Evolutionary conservation across 208 protist genomes (phyloP).

Genomic region (Novymonas esmeraldas): DNA sequence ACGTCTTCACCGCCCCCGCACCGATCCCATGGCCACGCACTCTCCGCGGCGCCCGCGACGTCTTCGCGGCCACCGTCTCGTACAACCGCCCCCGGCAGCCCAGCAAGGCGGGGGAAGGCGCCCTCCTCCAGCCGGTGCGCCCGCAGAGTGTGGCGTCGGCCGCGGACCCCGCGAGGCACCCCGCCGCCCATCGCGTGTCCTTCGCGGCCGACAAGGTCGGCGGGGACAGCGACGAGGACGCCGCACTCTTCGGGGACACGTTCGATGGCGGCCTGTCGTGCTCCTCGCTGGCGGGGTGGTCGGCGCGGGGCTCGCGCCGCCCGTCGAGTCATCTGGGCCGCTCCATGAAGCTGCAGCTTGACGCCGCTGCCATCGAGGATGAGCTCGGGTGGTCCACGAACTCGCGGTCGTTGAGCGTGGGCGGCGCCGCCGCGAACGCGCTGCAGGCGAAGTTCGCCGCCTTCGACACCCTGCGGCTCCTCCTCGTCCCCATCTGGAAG

Average conservation of each 20-base stretch:
- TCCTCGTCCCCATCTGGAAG: slow-evolving; percentile 44
- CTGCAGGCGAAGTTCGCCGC: slow-evolving; percentile 8
- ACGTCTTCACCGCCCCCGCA: not conserved
- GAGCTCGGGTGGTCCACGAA: not conserved
- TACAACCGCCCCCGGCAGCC: not conserved
- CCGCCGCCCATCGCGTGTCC: not conserved
- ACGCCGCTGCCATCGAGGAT: slow-evolving; percentile 9
- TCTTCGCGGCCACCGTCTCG: not conserved
- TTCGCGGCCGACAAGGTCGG: not conserved
- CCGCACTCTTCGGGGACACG: not conserved
- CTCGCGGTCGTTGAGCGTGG: not conserved
- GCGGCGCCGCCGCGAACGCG: no score
- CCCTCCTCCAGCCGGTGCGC: not conserved
- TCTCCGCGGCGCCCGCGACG: slow-evolving; percentile 16
- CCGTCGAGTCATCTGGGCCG: not conserved
- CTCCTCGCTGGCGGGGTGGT: not conserved
- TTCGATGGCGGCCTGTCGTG: slow-evolving; percentile 11
- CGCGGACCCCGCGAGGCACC: not conserved
- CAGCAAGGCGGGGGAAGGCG: not conserved
- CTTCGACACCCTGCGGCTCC: slow-evolving; percentile 20
- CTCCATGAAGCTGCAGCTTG: not conserved
- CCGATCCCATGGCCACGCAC: slow-evolving; percentile 26
- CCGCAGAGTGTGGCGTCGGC: not conserved
- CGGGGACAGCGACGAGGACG: not conserved
- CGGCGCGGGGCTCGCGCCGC: slow-evolving; percentile 2